A percentile compares a stretch with the other conserved stretches of the same genome.
Evolutionary conservation across 495 filamentous ascomycete species (phyloP).

Genomic region (Pseudomonodictys pantanalensis): DNA sequence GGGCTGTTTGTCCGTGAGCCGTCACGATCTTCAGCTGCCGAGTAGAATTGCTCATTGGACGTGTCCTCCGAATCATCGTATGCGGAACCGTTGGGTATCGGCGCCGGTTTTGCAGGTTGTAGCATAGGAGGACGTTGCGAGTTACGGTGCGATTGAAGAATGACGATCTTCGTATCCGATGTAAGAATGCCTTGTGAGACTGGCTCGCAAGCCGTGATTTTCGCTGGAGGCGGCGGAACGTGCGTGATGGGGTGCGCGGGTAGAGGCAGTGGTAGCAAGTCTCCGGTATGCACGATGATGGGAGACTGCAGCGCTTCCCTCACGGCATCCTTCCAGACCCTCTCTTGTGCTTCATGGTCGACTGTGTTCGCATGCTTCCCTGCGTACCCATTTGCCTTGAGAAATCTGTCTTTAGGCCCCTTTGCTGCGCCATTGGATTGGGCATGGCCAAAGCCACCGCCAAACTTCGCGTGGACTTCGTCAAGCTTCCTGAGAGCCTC

Average conservation of each 20-base stretch:
- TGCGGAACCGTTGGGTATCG: slow-evolving; percentile 54
- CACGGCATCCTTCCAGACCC: slow-evolving; percentile 71
- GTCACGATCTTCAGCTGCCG: slow-evolving; percentile 74
- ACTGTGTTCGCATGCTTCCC: slow-evolving; percentile 7
- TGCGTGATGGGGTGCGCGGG: slow-evolving; percentile 88
- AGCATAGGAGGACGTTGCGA: slow-evolving; percentile 41
- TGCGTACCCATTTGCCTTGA: slow-evolving; percentile 19
- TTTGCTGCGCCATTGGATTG: slow-evolving; percentile 41
- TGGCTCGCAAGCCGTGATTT: slow-evolving; percentile 62
- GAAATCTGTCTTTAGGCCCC: slow-evolving; percentile 34
- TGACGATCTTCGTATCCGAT: slow-evolving; percentile 64
- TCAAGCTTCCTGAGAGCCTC: slow-evolving; percentile 65
- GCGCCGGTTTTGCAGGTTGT: slow-evolving; percentile 42
- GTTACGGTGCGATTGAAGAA: slow-evolving; percentile 55
- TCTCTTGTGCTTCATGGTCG: slow-evolving; percentile 48
- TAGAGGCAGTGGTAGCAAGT: slow-evolving; percentile 77
- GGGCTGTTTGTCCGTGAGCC: slow-evolving; percentile 54
- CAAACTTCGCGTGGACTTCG: slow-evolving; percentile 61
- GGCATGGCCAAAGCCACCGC: slow-evolving; percentile 54
- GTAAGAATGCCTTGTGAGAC: slow-evolving; percentile 82
- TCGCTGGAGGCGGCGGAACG: slow-evolving; percentile 71
- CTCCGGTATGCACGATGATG: slow-evolving; percentile 76
- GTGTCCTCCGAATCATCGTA: slow-evolving; percentile 74
- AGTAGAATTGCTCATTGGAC: slow-evolving; percentile 83
- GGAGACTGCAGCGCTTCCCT: slow-evolving; percentile 67